Conservation (phyloP, 2,329 filamentous ascomycete genomes). For the Aspergillus uvarum region DNA sequence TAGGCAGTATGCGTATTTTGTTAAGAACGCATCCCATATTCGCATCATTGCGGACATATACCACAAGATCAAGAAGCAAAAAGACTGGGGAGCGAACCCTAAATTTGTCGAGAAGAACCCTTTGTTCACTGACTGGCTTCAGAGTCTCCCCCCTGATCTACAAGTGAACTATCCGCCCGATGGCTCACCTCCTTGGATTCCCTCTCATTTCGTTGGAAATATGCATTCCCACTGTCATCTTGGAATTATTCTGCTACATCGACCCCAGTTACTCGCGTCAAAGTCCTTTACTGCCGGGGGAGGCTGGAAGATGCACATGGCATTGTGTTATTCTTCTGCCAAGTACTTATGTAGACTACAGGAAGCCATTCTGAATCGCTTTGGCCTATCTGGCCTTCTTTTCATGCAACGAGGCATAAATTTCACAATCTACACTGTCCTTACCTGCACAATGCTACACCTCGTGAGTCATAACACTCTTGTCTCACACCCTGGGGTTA, state of each 20-base stretch:
- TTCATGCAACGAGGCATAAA: conserved; percentile 94
- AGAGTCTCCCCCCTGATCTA: conserved; percentile 75
- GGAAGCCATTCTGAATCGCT: conserved; percentile 75
- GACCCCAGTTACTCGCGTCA: conserved; percentile 78
- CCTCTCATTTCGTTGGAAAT: conserved; percentile 85
- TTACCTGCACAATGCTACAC: conserved; percentile 91
- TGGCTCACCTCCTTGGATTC: conserved; percentile 77
- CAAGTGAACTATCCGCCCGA: conserved; percentile 74
- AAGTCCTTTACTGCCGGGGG: conserved; percentile 69
- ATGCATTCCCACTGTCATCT: conserved; percentile 87
- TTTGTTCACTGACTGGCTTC: conserved; percentile 71
- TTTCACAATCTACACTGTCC: conserved; percentile 88
- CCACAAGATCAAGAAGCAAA: conserved; percentile 68
- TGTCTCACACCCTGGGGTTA: background rate
- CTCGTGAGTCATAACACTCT: conserved; percentile 62
- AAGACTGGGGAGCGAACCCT: conserved; percentile 85
- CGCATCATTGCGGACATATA: conserved; percentile 75
- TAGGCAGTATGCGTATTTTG: conserved; percentile 79
- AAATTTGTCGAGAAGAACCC: conserved; percentile 78
- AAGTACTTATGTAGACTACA: conserved; percentile 83
- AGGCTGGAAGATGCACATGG: conserved; percentile 85
- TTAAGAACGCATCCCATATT: conserved; percentile 74
- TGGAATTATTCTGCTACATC: conserved; percentile 79
- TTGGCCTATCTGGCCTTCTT: conserved; percentile 75
- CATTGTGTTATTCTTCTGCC: conserved; percentile 78